These are phyloP conservation scores for Dichotomopilus funicola DNA, from an alignment of 2,329 filamentous ascomycete genomes.

Conservation along the genomic window DNA sequence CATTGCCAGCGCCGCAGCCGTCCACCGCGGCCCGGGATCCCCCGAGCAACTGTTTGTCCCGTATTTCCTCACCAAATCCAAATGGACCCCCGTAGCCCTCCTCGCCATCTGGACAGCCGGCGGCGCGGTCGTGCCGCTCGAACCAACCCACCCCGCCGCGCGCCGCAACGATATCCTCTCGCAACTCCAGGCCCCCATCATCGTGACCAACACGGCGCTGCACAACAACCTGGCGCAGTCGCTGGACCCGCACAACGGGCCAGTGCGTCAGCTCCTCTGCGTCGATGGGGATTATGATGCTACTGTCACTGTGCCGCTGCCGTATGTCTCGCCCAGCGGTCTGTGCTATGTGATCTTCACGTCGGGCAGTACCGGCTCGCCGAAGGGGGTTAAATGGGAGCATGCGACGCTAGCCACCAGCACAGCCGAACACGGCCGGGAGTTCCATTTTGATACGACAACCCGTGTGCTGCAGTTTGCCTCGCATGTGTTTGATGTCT, in stretches of 20 bases:
- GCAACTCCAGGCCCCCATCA: constrained; percentile 10
- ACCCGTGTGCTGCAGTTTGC: constrained; percentile 22
- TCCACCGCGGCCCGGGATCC: constrained; percentile 10
- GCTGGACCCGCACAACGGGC: not conserved
- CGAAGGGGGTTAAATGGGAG: constrained; percentile 40
- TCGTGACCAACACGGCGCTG: constrained; percentile 4
- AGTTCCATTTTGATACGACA: constrained; percentile 3
- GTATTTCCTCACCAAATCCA: constrained; percentile 18
- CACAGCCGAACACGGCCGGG: constrained; percentile 1
- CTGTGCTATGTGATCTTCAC: constrained; percentile 40
- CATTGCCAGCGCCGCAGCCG: constrained; percentile 10
- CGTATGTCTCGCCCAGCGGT: constrained; percentile 3
- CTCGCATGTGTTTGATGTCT: constrained; percentile 35
- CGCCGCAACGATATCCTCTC: constrained; percentile 14
- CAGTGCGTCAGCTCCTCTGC: constrained; percentile 1
- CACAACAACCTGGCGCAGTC: not conserved
- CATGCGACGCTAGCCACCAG: constrained; percentile 21
- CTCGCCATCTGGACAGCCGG: constrained; percentile 18
- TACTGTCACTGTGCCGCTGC: not conserved
- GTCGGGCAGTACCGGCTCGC: constrained; percentile 44
- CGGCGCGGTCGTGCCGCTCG: constrained; percentile 13
- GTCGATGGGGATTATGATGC: not conserved
- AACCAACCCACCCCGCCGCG: constrained; percentile 16
- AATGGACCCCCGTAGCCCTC: constrained; percentile 16
- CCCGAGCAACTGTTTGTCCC: constrained; percentile 30